phyloP scores from a whole-genome alignment of 768 basidiomycete genomes.

The Podaxis sp. region DNA sequence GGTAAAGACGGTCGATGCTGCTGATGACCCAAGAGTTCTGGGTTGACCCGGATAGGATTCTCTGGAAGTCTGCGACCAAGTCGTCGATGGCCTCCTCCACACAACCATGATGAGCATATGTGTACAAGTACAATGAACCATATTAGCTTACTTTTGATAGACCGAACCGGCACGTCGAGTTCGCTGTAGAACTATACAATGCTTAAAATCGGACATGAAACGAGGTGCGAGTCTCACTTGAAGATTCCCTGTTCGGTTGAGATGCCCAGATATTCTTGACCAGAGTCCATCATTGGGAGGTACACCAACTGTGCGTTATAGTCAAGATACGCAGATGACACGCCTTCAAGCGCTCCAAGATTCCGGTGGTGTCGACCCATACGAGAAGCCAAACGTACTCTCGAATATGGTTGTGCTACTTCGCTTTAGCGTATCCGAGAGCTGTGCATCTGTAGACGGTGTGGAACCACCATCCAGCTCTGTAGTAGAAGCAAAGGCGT shows the following conservation, averaged over 20 bases:
- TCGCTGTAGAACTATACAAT: not conserved
- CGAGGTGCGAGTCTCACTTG: not conserved
- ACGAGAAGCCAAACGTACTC: not conserved
- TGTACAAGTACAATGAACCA: not conserved
- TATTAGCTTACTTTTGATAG: not conserved
- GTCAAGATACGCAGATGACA: not conserved
- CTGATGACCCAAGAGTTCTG: not conserved
- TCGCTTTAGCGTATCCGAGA: not conserved
- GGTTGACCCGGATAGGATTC: not conserved
- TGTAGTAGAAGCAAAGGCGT: not conserved
- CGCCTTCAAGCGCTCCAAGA: not conserved
- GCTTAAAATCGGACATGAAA: not conserved
- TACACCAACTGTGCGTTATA: not conserved
- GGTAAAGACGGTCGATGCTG: not conserved
- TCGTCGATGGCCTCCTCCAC: not conserved
- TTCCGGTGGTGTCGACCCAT: not conserved
- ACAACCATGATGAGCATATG: not conserved
- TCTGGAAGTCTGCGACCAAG: not conserved
- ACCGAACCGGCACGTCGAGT: not conserved
- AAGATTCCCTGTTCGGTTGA: not conserved
- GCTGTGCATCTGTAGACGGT: not conserved
- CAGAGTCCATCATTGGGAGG: not conserved
- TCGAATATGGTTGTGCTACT: not conserved
- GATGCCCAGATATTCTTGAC: not conserved
- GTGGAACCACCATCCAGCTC: not conserved